These are phyloP conservation scores for Fusarium sp. DNA, from an alignment of 2,329 filamentous ascomycete species.

Conservation along the genomic window DNA sequence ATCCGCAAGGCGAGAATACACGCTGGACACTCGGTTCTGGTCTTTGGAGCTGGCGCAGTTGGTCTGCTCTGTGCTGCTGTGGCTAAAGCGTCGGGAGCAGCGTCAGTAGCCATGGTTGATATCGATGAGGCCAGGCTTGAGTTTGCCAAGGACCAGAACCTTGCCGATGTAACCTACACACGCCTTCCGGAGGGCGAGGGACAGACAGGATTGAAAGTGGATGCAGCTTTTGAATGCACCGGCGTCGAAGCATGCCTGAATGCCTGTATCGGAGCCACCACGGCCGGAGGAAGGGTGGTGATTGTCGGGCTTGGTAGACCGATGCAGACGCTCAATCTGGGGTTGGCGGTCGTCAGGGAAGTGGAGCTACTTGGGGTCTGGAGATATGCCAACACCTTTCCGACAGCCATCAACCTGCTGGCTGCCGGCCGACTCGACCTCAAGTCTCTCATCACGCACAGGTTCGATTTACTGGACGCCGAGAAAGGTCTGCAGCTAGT, in stretches of 20 bases:
- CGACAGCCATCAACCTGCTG: background rate
- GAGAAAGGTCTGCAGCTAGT: background rate
- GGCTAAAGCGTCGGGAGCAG: background rate
- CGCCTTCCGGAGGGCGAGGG: background rate
- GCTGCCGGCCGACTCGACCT: background rate
- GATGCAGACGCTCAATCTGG: background rate
- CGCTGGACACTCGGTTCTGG: slow-evolving; percentile 36
- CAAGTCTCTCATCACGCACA: background rate
- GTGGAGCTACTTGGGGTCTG: background rate
- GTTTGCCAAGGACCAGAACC: background rate
- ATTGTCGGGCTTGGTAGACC: background rate
- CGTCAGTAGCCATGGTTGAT: background rate
- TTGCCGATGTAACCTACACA: background rate
- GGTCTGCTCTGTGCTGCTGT: slow-evolving; percentile 57
- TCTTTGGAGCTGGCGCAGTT: slow-evolving; percentile 54
- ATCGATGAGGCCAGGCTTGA: background rate
- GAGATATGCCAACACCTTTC: background rate
- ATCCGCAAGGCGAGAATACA: slow-evolving; percentile 40
- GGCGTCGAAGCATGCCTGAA: background rate
- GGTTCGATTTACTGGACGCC: background rate
- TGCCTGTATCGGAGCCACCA: background rate
- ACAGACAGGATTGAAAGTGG: background rate
- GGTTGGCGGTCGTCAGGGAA: background rate
- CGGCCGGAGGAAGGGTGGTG: background rate
- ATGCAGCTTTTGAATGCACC: background rate